phyloP scores from a whole-genome alignment of 352 stramenopile genomes.

The Phytophthora palmivora region DNA sequence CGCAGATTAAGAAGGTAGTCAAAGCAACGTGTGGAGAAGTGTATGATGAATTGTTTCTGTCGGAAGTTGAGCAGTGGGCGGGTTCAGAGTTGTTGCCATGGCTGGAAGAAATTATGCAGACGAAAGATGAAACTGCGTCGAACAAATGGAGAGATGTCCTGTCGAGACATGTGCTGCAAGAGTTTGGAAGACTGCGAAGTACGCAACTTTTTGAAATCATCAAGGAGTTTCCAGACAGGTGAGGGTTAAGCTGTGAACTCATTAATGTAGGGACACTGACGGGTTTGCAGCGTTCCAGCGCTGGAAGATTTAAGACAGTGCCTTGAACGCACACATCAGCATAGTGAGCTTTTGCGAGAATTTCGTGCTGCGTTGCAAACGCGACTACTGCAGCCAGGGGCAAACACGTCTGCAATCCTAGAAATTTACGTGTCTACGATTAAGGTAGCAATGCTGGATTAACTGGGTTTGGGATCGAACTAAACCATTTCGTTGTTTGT shows the following conservation, averaged over 20 bases:
- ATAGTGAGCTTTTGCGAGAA: constrained; percentile 76
- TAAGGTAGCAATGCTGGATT: constrained; percentile 58
- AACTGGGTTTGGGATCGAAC: not conserved
- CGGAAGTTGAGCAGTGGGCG: constrained; percentile 59
- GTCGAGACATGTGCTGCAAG: constrained; percentile 57
- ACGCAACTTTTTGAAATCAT: constrained; percentile 97
- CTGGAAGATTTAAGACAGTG: constrained; percentile 75
- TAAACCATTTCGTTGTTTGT: not conserved
- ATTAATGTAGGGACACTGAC: not conserved
- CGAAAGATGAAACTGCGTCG: constrained; percentile 14
- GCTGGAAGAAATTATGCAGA: constrained; percentile 61
- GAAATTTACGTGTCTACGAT: constrained; percentile 98
- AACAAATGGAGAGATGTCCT: constrained; percentile 57
- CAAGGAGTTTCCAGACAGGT: constrained; percentile 96
- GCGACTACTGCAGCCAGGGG: constrained; percentile 95
- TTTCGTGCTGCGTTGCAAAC: constrained; percentile 82
- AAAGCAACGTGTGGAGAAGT: constrained; percentile 55
- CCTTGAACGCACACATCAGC: constrained; percentile 88
- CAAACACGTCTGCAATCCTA: constrained; percentile 96
- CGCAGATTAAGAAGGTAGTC: constrained; percentile 63
- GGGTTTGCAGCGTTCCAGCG: constrained; percentile 53
- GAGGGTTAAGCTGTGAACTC: too few species aligned
- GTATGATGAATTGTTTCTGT: constrained; percentile 55
- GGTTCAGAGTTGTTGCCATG: constrained; percentile 62
- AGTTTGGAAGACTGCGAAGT: constrained; percentile 85